These are phyloP conservation scores for Isoetes taiwanensis DNA, from an alignment of 75 land plant species.

Conservation along the genomic window DNA sequence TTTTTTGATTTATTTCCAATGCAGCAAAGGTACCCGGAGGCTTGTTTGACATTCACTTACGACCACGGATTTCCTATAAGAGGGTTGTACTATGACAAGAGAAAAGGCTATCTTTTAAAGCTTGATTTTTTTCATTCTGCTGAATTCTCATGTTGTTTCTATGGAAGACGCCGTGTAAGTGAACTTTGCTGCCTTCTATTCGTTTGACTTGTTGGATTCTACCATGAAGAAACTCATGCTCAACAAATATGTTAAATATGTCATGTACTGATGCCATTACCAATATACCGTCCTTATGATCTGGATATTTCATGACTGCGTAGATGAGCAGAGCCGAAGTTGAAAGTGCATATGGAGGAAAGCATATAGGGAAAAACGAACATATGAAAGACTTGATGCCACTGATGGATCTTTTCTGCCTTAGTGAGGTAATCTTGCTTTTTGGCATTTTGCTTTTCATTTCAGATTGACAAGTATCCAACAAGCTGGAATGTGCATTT, in stretches of 20 bases:
- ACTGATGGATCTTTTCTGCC: constrained; percentile 90
- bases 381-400: constrained; percentile 69
- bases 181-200: background rate
- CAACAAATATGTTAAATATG: too few relatives aligned
- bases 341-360: constrained; percentile 51
- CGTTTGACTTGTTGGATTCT: too few relatives aligned
- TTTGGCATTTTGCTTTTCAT: background rate
- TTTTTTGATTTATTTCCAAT: background rate
- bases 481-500: background rate
- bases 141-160: constrained; percentile 80
- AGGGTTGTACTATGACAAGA: constrained; percentile 86
- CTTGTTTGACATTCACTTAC: constrained; percentile 67
- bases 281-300: too few relatives aligned
- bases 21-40: constrained; percentile 84
- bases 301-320: background rate
- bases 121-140: constrained; percentile 90
- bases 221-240: too few relatives aligned
- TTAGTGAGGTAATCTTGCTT: constrained; percentile 65
- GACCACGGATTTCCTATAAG: constrained; percentile 78
- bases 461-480: background rate
- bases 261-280: too few relatives aligned
- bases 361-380: constrained; percentile 59
- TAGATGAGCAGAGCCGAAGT: constrained; percentile 54
- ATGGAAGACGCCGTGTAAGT: constrained; percentile 82
- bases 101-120: constrained; percentile 76